Conservation (phyloP, 805 yeast species). For the Lipomyces anomalus region DNA sequence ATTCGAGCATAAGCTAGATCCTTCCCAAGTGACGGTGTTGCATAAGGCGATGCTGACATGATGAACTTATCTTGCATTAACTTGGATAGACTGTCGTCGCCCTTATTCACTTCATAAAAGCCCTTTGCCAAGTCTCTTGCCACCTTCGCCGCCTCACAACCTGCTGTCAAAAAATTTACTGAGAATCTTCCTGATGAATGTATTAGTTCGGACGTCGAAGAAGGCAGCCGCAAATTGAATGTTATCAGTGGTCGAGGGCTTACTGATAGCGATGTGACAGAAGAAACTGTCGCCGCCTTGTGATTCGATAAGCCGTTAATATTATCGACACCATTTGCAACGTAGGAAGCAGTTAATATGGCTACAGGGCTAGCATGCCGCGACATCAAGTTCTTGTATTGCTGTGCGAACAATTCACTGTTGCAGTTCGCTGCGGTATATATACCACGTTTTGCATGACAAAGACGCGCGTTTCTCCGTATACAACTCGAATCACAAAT, state of each 20-base stretch:
- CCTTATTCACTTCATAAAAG: background rate
- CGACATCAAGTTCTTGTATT: constrained; percentile 16
- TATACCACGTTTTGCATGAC: background rate
- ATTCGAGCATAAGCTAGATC: constrained; percentile 14
- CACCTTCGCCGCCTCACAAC: constrained; percentile 46
- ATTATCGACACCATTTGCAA: background rate
- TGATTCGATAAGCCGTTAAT: too few species aligned
- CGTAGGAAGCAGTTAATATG: constrained; percentile 12
- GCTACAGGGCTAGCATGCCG: constrained; percentile 17
- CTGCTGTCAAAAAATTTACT: constrained; percentile 68
- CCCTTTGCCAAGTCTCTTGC: constrained; percentile 62
- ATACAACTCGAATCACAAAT: background rate
- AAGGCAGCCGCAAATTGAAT: constrained; percentile 82
- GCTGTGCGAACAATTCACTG: background rate
- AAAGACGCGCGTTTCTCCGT: background rate
- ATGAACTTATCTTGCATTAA: constrained; percentile 64
- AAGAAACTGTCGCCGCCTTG: constrained; percentile 56
- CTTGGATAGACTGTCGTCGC: constrained; percentile 47
- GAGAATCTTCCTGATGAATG: constrained; percentile 59
- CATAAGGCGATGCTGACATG: constrained; percentile 38
- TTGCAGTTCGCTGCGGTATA: background rate
- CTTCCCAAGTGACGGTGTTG: constrained; percentile 14
- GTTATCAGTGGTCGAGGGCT: constrained; percentile 73
- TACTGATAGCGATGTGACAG: constrained; percentile 76
- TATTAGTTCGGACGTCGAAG: constrained; percentile 65